Percentiles rank a stretch among this genome's conserved stretches.
Conservation (phyloP, 116 monocot species). For the Dioscorea cayenensis region DNA sequence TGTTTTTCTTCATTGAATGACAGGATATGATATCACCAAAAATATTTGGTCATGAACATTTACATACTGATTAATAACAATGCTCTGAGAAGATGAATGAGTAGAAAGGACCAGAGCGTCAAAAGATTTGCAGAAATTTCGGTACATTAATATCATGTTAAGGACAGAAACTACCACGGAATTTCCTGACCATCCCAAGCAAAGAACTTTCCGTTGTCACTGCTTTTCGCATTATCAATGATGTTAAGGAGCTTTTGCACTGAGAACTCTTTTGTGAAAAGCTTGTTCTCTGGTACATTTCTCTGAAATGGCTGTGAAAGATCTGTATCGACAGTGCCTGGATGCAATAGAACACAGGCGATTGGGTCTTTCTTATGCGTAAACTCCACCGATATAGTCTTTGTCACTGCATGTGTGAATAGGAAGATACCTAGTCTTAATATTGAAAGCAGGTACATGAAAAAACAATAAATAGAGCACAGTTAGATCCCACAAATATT, state of each 20-base stretch:
- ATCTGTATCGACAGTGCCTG: conserved; percentile 94
- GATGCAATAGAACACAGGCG: conserved; percentile 82
- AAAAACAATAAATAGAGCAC: too few species aligned
- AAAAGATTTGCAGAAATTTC: too few species aligned
- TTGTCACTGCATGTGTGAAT: conserved; percentile 61
- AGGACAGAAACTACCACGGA: conserved; percentile 53
- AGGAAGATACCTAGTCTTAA: background rate
- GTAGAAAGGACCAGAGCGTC: too few species aligned
- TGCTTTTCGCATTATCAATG: conserved; percentile 50
- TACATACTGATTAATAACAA: too few species aligned
- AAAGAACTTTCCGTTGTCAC: conserved; percentile 90
- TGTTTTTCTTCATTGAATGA: too few species aligned
- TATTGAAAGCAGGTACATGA: too few species aligned
- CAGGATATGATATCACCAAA: too few species aligned
- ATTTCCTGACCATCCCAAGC: conserved; percentile 91
- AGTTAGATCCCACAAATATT: too few species aligned
- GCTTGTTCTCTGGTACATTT: conserved; percentile 75
- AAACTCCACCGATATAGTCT: conserved; percentile 79
- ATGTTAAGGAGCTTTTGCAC: conserved; percentile 70
- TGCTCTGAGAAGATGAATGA: too few species aligned
- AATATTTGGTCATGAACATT: too few species aligned
- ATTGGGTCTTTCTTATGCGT: conserved; percentile 81
- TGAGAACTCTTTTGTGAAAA: conserved; percentile 82
- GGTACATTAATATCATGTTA: too few species aligned
- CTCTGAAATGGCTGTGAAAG: conserved; percentile 88